These are phyloP conservation scores for Cardiospermum halicacabum DNA, from an alignment of 345 rosid species.

Conservation along the genomic window DNA sequence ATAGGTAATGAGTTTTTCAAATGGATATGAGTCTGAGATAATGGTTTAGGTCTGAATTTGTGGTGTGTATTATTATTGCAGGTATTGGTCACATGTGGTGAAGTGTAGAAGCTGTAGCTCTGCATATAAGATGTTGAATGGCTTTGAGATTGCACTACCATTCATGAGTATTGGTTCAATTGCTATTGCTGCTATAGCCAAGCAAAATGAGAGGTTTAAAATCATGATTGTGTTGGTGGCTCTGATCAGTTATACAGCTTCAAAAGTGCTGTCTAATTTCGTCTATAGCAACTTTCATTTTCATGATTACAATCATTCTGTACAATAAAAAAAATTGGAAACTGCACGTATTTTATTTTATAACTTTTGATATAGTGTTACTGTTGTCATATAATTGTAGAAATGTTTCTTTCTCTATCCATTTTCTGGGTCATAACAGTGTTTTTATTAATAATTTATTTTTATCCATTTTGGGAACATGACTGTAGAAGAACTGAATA, in stretches of 20 bases:
- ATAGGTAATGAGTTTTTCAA: too few species aligned
- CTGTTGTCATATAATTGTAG: too few species aligned
- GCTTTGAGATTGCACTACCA: slow-evolving; percentile 53
- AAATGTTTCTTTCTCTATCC: too few species aligned
- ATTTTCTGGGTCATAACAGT: too few species aligned
- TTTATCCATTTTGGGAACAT: too few species aligned
- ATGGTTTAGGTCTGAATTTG: too few species aligned
- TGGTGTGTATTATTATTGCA: slow-evolving; percentile 16
- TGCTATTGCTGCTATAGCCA: slow-evolving; percentile 50
- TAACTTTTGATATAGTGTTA: too few species aligned
- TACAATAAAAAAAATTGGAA: slow-evolving; percentile 29
- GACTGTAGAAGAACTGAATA: too few species aligned
- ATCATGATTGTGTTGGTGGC: slow-evolving; percentile 36
- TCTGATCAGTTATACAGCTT: slow-evolving; percentile 53
- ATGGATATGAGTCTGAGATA: too few species aligned
- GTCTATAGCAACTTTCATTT: slow-evolving; percentile 59
- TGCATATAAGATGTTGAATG: slow-evolving; percentile 55
- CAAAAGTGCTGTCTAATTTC: slow-evolving; percentile 69
- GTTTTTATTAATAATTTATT: too few species aligned
- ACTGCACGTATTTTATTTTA: too few species aligned
- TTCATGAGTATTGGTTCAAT: slow-evolving; percentile 42
- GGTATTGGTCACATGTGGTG: slow-evolving; percentile 85
- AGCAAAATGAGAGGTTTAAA: slow-evolving; percentile 34
- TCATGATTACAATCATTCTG: slow-evolving; percentile 75
- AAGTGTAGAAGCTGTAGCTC: slow-evolving; percentile 68